A percentile compares a stretch with the other conserved stretches of the same genome.
phyloP scores from a whole-genome alignment of 2,329 filamentous ascomycete genomes.

The Exserohilum rostratum region DNA sequence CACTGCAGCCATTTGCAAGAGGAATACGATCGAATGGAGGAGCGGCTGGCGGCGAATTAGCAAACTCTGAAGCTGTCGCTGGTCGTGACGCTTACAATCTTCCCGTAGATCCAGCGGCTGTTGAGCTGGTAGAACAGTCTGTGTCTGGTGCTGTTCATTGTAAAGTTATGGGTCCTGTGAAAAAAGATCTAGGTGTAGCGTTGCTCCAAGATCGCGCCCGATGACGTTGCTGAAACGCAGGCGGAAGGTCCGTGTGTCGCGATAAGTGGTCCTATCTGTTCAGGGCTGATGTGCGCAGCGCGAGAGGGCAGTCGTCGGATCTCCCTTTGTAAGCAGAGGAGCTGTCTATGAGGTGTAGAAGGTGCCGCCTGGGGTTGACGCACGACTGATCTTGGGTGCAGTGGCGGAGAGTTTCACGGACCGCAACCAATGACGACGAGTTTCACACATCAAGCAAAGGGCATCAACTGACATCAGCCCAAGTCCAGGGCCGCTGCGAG shows the following conservation, averaged over 20 bases:
- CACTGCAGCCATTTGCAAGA: conserved; percentile 87
- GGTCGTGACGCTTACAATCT: conserved; percentile 62
- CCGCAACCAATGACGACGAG: conserved; percentile 21
- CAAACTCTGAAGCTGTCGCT: not conserved
- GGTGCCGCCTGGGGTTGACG: conserved; percentile 19
- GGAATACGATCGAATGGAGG: conserved; percentile 80
- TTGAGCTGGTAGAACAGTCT: conserved; percentile 70
- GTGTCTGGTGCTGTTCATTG: conserved; percentile 55
- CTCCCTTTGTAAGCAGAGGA: conserved; percentile 8
- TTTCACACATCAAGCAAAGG: conserved; percentile 20
- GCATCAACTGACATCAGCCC: conserved; percentile 6
- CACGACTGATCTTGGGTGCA: conserved; percentile 15
- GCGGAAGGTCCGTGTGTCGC: conserved; percentile 24
- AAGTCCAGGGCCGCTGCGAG: conserved; percentile 1
- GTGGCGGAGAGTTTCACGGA: conserved; percentile 24
- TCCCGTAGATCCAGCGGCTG: conserved; percentile 74
- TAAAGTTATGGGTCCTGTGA: conserved; percentile 26
- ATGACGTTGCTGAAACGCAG: conserved; percentile 41
- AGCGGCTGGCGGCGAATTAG: conserved; percentile 69
- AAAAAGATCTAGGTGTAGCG: conserved; percentile 22
- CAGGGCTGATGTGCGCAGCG: conserved; percentile 4
- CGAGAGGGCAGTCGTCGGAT: conserved; percentile 3
- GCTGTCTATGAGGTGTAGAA: conserved; percentile 22
- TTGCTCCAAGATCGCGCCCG: conserved; percentile 23
- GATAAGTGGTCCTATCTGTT: conserved; percentile 16